These are phyloP conservation scores for Leonotis leonurus DNA, from an alignment of 257 asterid genomes.

Conservation along the genomic window DNA sequence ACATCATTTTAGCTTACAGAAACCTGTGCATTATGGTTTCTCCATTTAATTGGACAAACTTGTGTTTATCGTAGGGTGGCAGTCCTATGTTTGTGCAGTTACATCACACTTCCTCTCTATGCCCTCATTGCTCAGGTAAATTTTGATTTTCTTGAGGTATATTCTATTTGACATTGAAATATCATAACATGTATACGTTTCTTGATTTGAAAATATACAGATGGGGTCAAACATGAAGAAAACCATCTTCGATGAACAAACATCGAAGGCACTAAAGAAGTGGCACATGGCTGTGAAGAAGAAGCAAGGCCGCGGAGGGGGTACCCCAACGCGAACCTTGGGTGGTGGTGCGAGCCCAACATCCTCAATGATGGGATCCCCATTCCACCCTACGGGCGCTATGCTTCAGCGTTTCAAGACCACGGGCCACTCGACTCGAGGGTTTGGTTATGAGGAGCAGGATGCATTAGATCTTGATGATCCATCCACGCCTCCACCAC, in stretches of 20 bases:
- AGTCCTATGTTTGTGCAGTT: constrained; percentile 72
- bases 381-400: constrained; percentile 42
- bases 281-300: constrained; percentile 93
- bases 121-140: constrained; percentile 78
- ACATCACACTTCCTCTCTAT: constrained; percentile 83
- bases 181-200: too few relatives aligned
- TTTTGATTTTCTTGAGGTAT: too few relatives aligned
- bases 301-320: constrained; percentile 43
- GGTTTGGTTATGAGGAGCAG: constrained; percentile 32
- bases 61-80: constrained; percentile 50
- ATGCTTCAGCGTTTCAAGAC: constrained; percentile 65
- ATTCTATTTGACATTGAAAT: too few relatives aligned
- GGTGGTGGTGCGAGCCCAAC: constrained; percentile 61
- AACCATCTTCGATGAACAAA: constrained; percentile 82
- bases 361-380: constrained; percentile 55
- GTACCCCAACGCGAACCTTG: constrained; percentile 43
- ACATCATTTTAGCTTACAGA: neutral
- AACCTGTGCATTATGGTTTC: too few relatives aligned
- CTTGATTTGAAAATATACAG: constrained; percentile 33
- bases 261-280: constrained; percentile 78
- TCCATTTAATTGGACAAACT: too few relatives aligned
- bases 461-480: constrained; percentile 61
- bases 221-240: constrained; percentile 89
- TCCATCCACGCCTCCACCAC: constrained; percentile 38
- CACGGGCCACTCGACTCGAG: constrained; percentile 49